Percentiles rank a stretch among this genome's conserved stretches.
Conservation (phyloP, 2,329 filamentous ascomycete species). For the Fusarium austroafricanum region DNA sequence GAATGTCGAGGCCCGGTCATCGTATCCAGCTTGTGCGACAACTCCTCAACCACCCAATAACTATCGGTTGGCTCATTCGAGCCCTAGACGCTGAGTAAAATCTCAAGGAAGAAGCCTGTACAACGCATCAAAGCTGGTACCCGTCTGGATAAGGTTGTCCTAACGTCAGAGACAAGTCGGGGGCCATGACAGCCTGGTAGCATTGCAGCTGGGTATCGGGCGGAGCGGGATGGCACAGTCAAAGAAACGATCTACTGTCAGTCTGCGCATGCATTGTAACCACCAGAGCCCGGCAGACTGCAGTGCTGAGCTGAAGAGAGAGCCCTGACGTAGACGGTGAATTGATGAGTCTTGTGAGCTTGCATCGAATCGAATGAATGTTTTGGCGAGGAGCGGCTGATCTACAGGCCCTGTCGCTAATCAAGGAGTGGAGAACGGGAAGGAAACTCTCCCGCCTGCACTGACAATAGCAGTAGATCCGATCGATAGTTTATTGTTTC, state of each 20-base stretch:
- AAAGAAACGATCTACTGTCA: conserved; percentile 25
- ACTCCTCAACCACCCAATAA: conserved; percentile 1
- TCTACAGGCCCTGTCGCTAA: conserved; percentile 4
- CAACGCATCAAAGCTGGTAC: conserved; percentile 12
- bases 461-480: background rate
- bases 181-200: conserved; percentile 6
- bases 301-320: conserved; percentile 18
- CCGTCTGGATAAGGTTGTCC: conserved; percentile 3
- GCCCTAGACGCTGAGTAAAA: background rate
- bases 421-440: conserved; percentile 17
- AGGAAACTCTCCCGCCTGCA: conserved; percentile 22
- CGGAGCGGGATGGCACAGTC: conserved; percentile 28
- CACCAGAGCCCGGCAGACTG: conserved; percentile 17
- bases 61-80: background rate
- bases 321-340: conserved; percentile 20
- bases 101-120: conserved; percentile 6
- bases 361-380: background rate
- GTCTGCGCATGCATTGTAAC: conserved; percentile 7
- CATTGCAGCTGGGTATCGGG: conserved; percentile 10
- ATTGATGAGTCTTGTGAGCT: background rate
- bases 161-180: conserved; percentile 8
- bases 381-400: conserved; percentile 12
- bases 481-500: background rate
- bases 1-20: conserved; percentile 9
- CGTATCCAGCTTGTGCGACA: conserved; percentile 32